Conservation (phyloP, 2,329 filamentous ascomycete genomes). For the Phialocephala subalpina region DNA sequence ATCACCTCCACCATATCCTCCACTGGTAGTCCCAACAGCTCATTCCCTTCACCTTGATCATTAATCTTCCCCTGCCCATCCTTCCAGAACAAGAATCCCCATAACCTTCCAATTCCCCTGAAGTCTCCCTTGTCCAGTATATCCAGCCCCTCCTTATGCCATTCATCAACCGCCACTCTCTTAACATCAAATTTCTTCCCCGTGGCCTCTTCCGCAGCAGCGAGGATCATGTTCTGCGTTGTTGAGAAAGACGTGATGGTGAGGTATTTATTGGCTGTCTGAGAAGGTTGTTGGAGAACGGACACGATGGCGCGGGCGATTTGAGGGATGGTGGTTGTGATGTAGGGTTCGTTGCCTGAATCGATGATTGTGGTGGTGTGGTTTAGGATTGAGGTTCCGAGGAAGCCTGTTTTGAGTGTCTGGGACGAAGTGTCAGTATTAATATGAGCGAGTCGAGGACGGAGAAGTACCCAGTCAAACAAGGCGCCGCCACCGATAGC, state of each 20-base stretch:
- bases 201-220: constrained; percentile 39
- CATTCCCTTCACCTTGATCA: constrained; percentile 9
- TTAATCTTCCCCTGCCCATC: constrained; percentile 4
- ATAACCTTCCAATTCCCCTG: constrained; percentile 2
- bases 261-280: constrained; percentile 43
- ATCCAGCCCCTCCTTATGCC: constrained; percentile 25
- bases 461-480: constrained; percentile 33
- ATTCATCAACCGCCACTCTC: constrained; percentile 16
- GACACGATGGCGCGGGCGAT: constrained; percentile 45
- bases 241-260: constrained; percentile 43
- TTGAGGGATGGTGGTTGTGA: constrained; percentile 35
- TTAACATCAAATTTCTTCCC: constrained; percentile 42
- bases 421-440: not conserved
- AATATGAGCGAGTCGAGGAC: not conserved
- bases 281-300: constrained; percentile 46
- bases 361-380: constrained; percentile 54
- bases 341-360: constrained; percentile 39
- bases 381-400: constrained; percentile 58
- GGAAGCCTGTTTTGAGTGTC: constrained; percentile 48
- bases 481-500: constrained; percentile 42
- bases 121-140: constrained; percentile 33
- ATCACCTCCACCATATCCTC: constrained; percentile 17
- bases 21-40: constrained; percentile 12
- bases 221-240: constrained; percentile 46
- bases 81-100: constrained; percentile 13